Base-by-base conservation (phyloP, 1,284 basidiomycete species). In the Leccinum insolens region DNA sequence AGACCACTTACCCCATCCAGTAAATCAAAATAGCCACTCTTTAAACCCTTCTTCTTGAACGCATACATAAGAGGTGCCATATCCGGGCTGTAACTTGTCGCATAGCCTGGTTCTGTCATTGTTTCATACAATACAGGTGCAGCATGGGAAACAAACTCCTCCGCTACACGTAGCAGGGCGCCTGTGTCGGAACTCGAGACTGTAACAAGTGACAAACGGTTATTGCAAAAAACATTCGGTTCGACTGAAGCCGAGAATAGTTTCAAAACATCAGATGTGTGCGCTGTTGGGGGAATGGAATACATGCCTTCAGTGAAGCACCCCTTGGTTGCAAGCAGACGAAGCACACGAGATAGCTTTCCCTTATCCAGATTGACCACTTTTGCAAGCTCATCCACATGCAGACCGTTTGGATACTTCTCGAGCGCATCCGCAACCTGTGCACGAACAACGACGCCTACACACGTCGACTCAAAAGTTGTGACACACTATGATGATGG, bases 281-380 rank as follows among this genome's bases (percentile, higher is more conserved):
- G 52, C 15, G 15, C 20, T 8, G 17, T 8, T 34, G 12, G 6
- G n/a, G 7, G 39, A 31, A 17, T 44, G 44, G 3, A 17, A 17
- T 7, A 3, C 57, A 15, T 49, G 68, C 78, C 71, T 71, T 81
- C 80, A 2, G 63, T 70, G 64, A 80, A 81, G 61, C 78, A 76
- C 25, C 79, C 77, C 63, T 79, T 75, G 8, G 73, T 72, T 3
- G 76, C 74, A 17, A 80, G 75, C 6, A 76, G 63, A 52, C 79
- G 80, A 57, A 80, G 74, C n/a, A 79, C 63, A 2, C 80, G 77
- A 61, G 71, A 61, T 14, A 78, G 70, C 46, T 78, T 80, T 2
- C 69, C 71, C 46, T 67, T 70, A 20, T 79, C 78, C 25, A 79
- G 37, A 9, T 65, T 65, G 37, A 78, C 72, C 58, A 70, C 63